Conservation (phyloP, 768 basidiomycete genomes). For the Gymnopilus junonius region DNA sequence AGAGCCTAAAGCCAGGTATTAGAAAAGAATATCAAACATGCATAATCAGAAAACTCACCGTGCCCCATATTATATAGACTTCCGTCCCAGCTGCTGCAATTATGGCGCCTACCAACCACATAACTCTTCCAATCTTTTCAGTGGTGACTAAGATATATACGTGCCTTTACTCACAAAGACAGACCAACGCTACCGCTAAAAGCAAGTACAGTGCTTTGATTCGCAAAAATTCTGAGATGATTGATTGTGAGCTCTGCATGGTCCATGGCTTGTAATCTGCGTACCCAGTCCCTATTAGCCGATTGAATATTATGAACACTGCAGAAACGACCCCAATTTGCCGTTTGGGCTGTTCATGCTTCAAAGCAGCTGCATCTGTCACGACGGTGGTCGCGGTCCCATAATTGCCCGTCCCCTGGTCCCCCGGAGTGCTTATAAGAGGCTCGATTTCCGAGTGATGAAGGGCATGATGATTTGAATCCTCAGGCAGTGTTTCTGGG, state of each 20-base stretch:
- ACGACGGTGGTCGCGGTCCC: neutral
- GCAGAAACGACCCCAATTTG: conserved; percentile 34
- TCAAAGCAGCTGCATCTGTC: neutral
- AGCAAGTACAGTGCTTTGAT: conserved; percentile 40
- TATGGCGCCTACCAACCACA: conserved; percentile 45
- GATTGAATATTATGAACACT: conserved; percentile 48
- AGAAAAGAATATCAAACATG: neutral
- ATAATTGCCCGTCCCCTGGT: neutral
- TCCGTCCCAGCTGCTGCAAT: conserved; percentile 44
- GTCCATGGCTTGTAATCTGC: conserved; percentile 5
- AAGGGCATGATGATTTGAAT: neutral
- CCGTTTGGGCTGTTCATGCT: neutral
- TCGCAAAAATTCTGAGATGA: conserved; percentile 39
- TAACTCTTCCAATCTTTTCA: conserved; percentile 25
- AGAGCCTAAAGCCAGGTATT: conserved; percentile 41
- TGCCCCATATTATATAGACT: conserved; percentile 45
- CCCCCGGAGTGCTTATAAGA: neutral
- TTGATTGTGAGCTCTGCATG: neutral
- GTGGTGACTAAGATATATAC: neutral
- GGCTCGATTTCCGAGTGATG: neutral
- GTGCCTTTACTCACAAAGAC: conserved; percentile 30
- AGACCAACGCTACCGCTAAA: conserved; percentile 45
- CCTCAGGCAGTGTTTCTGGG: too few relatives aligned
- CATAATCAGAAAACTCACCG: conserved; percentile 27
- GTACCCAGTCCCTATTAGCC: conserved; percentile 50